Evolutionary conservation across 192 early-diverging fungal species (phyloP).

Genomic region (Phycomyces nitens): DNA sequence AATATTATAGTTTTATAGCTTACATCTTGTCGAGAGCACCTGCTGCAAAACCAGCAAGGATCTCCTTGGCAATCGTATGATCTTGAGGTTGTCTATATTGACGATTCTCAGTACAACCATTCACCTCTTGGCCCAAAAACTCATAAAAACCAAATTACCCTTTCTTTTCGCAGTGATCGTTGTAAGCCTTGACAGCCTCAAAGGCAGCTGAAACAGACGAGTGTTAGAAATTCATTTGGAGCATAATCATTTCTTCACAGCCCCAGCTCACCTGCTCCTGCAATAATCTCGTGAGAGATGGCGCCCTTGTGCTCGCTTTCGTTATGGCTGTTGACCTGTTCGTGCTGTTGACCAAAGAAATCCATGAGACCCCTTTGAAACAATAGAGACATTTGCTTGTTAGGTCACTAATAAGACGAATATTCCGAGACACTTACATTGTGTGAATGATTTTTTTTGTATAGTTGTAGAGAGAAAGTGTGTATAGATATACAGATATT

Average conservation of each 20-base stretch:
- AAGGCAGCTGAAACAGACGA: constrained; percentile 25
- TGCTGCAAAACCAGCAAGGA: constrained; percentile 37
- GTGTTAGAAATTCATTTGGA: neutral
- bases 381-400: too few relatives aligned
- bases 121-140: too few relatives aligned
- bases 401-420: too few relatives aligned
- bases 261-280: constrained; percentile 12
- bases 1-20: too few relatives aligned
- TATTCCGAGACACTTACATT: too few relatives aligned
- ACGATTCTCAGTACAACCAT: too few relatives aligned
- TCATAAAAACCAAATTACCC: constrained; percentile 12
- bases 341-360: constrained; percentile 10
- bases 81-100: constrained; percentile 19
- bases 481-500: too few relatives aligned
- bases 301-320: neutral
- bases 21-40: constrained; percentile 36
- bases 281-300: constrained; percentile 2
- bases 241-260: neutral
- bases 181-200: constrained; percentile 32
- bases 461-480: too few relatives aligned
- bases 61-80: constrained; percentile 39
- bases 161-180: constrained; percentile 22
- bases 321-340: constrained; percentile 13
- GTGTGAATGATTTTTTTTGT: too few relatives aligned
- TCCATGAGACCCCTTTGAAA: constrained; percentile 25